A percentile compares a stretch with the other conserved stretches of the same genome.
Evolutionary conservation across 192 early-diverging fungal genomes (phyloP).

Genomic region (Linnemannia elongata): DNA sequence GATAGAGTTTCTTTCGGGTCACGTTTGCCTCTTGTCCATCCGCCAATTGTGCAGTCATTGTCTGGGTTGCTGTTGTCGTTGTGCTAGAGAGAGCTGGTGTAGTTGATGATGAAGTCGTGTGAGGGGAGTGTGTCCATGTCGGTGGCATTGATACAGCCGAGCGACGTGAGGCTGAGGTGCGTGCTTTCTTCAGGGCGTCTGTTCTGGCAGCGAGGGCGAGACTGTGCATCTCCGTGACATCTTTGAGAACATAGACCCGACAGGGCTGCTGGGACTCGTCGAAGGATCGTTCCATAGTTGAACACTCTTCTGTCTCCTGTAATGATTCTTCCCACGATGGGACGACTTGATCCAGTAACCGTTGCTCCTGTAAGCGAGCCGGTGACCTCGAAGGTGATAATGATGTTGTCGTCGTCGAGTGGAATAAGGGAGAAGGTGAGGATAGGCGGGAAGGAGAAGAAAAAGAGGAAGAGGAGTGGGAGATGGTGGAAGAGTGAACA

Average conservation of each 20-base stretch:
- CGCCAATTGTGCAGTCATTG: not conserved
- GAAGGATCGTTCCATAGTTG: not conserved
- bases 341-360: conserved; percentile 2
- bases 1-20: conserved; percentile 34
- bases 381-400: not conserved
- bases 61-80: not conserved
- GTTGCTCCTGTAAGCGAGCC: not conserved
- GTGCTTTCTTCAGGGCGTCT: conserved; percentile 1
- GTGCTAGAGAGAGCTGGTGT: not conserved
- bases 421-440: conserved; percentile 2
- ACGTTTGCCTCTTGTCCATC: not conserved
- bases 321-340: not conserved
- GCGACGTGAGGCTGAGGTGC: not conserved
- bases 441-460: not conserved
- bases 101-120: not conserved
- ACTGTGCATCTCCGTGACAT: conserved; percentile 36
- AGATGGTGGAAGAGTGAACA: conserved; percentile 14
- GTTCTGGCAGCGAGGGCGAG: conserved; percentile 18
- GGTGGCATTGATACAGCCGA: not conserved
- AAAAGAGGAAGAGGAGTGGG: not conserved
- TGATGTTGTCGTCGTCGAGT: not conserved
- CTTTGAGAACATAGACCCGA: conserved; percentile 48
- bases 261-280: conserved; percentile 4
- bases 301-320: not conserved
- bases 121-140: not conserved